Conservation (phyloP, 2,329 filamentous ascomycete species). For the Chrysoporthe puriensis region DNA sequence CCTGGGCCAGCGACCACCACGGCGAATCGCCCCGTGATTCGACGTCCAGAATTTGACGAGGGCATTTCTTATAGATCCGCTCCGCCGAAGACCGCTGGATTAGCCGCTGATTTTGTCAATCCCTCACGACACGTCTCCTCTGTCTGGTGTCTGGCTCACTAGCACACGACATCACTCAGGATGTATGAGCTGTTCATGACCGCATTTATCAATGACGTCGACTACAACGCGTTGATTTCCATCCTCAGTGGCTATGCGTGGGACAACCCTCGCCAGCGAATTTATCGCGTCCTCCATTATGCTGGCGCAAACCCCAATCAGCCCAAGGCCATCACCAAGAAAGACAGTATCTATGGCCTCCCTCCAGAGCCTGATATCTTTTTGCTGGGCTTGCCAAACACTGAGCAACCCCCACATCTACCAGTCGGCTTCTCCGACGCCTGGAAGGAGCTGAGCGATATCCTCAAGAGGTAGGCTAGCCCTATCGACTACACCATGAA, state of each 20-base stretch:
- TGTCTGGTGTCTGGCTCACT: background rate
- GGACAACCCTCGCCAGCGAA: slow-evolving; percentile 54
- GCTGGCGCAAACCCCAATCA: slow-evolving; percentile 43
- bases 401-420: slow-evolving; percentile 8
- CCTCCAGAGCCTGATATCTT: slow-evolving; percentile 23
- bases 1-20: background rate
- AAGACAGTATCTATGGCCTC: slow-evolving; percentile 30
- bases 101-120: background rate
- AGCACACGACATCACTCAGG: background rate
- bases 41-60: background rate
- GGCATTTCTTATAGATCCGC: background rate
- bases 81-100: background rate
- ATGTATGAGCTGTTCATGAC: slow-evolving; percentile 67
- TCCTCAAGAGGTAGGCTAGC: slow-evolving; percentile 43
- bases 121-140: background rate
- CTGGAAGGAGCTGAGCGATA: slow-evolving; percentile 60
- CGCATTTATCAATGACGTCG: slow-evolving; percentile 53
- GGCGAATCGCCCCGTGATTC: background rate
- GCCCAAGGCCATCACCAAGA: slow-evolving; percentile 29
- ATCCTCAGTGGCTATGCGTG: slow-evolving; percentile 62
- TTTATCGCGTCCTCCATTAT: slow-evolving; percentile 58
- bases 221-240: slow-evolving; percentile 53
- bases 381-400: slow-evolving; percentile 23
- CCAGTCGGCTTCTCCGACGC: slow-evolving; percentile 9
- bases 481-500: no score